Conservation (phyloP, 768 basidiomycete species). For the Tremella mesenterica region DNA sequence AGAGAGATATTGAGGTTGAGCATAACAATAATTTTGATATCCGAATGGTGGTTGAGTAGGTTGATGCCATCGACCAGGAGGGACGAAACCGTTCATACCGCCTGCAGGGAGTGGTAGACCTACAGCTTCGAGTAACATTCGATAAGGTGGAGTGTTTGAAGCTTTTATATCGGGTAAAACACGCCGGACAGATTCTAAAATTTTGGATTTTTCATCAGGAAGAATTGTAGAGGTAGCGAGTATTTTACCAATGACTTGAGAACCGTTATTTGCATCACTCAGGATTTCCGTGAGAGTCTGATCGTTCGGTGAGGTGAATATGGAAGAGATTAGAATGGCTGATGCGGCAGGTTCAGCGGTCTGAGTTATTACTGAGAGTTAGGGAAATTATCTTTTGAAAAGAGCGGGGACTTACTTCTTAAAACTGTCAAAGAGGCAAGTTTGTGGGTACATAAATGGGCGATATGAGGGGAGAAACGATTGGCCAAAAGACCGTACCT, state of each 20-base stretch:
- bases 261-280: constrained; percentile 91
- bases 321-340: constrained; percentile 70
- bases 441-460: constrained; percentile 96
- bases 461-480: constrained; percentile 90
- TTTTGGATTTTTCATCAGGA: constrained; percentile 56
- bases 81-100: constrained; percentile 12
- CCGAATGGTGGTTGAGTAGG: neutral
- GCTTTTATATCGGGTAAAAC: constrained; percentile 83
- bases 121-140: constrained; percentile 86
- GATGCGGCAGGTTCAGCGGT: constrained; percentile 86
- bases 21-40: constrained; percentile 12
- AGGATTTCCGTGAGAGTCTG: constrained; percentile 88
- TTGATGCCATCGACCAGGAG: neutral
- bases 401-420: constrained; percentile 50
- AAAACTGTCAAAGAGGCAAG: constrained; percentile 89
- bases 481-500: constrained; percentile 88
- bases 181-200: constrained; percentile 78
- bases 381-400: neutral
- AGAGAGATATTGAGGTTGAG: neutral
- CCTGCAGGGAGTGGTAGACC: constrained; percentile 60
- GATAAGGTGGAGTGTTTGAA: constrained; percentile 87
- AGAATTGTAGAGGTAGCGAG: constrained; percentile 79
- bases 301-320: constrained; percentile 83
- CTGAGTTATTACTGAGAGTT: constrained; percentile 67
- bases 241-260: constrained; percentile 65